Conservation (phyloP, 768 basidiomycete species). For the Macrolepiota fuliginosa region DNA sequence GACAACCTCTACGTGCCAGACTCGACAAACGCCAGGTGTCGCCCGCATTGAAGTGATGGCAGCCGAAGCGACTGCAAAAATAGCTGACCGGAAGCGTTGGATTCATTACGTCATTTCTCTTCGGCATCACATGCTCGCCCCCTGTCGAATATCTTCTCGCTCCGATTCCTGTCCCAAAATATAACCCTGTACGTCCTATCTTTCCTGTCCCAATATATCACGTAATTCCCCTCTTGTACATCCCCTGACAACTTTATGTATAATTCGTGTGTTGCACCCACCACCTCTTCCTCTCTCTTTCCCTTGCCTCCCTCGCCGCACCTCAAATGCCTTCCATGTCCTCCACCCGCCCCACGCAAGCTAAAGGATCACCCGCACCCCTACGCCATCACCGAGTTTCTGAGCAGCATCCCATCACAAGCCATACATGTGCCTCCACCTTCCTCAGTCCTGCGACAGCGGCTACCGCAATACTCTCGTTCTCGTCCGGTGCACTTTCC, state of each 20-base stretch:
- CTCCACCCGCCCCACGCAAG: no score
- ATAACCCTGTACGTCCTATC: no score
- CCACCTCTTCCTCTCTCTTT: not conserved
- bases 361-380: no score
- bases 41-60: slow-evolving; percentile 2
- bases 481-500: no score
- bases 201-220: not conserved
- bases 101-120: not conserved
- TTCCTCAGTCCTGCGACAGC: no score
- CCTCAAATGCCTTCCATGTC: slow-evolving; percentile 8
- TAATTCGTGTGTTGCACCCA: not conserved
- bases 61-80: slow-evolving; percentile 3
- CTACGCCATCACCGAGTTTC: no score
- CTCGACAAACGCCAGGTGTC: slow-evolving; percentile 5
- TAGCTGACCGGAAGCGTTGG: slow-evolving; percentile 2
- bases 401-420: no score
- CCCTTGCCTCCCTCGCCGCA: no score
- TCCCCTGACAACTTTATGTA: slow-evolving; percentile 1
- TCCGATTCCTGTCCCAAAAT: not conserved
- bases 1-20: slow-evolving; percentile 4
- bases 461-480: no score
- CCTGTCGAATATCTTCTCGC: no score
- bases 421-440: no score
- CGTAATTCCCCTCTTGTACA: not conserved
- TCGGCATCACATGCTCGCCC: no score